phyloP scores from a whole-genome alignment of 257 asterid genomes.

The Verbena officinalis region DNA sequence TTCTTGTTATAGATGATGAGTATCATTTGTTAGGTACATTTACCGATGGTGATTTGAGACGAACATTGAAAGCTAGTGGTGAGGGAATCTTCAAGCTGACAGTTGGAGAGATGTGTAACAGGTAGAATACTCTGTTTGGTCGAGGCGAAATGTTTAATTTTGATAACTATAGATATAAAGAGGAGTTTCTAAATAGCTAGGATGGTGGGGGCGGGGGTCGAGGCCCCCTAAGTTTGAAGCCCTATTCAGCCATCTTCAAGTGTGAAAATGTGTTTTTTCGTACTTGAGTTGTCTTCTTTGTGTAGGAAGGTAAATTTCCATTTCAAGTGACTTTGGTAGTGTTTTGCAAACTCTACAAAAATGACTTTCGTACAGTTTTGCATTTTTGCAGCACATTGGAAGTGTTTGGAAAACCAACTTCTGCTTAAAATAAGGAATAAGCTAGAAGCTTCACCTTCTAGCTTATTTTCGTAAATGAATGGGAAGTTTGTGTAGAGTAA shows the following conservation, averaged over 20 bases:
- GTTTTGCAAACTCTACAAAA: too few species aligned
- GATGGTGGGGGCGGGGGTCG: too few species aligned
- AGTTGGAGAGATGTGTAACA: conserved; percentile 92
- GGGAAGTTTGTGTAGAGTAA: too few species aligned
- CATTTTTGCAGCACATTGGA: too few species aligned
- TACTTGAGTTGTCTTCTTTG: background rate
- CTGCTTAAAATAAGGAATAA: too few species aligned
- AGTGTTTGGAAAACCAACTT: too few species aligned
- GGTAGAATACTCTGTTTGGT: conserved; percentile 48
- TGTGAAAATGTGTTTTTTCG: background rate
- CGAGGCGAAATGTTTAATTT: too few species aligned
- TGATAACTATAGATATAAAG: too few species aligned
- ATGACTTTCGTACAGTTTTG: too few species aligned
- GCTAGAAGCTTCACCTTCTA: too few species aligned
- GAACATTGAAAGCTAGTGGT: conserved; percentile 85
- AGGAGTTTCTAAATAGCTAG: too few species aligned
- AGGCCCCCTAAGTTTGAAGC: background rate
- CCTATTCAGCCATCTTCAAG: background rate
- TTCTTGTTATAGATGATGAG: conserved; percentile 67
- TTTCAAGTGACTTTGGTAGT: background rate
- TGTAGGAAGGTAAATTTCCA: background rate
- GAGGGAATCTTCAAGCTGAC: conserved; percentile 91
- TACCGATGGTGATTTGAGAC: conserved; percentile 90
- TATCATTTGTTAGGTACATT: conserved; percentile 80
- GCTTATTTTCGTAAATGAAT: too few species aligned